Evolutionary conservation across 331 rosid genomes (phyloP).

Genomic region (Acacia concinna): DNA sequence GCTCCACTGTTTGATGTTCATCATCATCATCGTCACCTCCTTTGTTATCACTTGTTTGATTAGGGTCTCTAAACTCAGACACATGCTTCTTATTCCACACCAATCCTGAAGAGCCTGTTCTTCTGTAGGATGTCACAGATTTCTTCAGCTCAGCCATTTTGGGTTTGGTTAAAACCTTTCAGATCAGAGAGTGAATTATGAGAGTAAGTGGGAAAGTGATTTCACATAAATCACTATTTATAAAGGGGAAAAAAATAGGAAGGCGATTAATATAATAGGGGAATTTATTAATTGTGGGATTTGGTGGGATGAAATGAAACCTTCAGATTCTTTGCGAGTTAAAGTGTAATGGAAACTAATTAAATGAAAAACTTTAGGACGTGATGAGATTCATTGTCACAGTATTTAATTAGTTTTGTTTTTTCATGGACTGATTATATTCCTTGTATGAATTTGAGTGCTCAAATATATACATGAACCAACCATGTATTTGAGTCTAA

Average conservation of each 20-base stretch:
- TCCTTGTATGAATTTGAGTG: background rate
- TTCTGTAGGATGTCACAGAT: slow-evolving; percentile 52
- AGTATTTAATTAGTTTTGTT: background rate
- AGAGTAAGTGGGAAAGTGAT: background rate
- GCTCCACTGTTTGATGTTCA: background rate
- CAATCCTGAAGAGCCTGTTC: slow-evolving; percentile 59
- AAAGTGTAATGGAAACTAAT: background rate
- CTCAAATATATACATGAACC: background rate
- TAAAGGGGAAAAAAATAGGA: background rate
- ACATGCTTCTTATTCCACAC: slow-evolving; percentile 49
- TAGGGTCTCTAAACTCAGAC: slow-evolving; percentile 13
- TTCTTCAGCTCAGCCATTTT: slow-evolving; percentile 40
- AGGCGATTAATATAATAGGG: background rate
- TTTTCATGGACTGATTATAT: too few species aligned
- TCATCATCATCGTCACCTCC: background rate
- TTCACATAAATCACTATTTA: background rate
- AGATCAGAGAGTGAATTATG: background rate
- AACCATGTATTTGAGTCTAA: background rate
- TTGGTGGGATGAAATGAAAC: background rate
- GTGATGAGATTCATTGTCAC: background rate
- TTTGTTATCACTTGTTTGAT: slow-evolving; percentile 14
- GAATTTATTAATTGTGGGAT: background rate
- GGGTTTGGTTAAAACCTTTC: background rate
- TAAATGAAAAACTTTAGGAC: background rate
- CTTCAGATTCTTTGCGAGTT: background rate